Conservation (phyloP, 1,139 yeast genomes). For the Magnusiomyces sp. region DNA sequence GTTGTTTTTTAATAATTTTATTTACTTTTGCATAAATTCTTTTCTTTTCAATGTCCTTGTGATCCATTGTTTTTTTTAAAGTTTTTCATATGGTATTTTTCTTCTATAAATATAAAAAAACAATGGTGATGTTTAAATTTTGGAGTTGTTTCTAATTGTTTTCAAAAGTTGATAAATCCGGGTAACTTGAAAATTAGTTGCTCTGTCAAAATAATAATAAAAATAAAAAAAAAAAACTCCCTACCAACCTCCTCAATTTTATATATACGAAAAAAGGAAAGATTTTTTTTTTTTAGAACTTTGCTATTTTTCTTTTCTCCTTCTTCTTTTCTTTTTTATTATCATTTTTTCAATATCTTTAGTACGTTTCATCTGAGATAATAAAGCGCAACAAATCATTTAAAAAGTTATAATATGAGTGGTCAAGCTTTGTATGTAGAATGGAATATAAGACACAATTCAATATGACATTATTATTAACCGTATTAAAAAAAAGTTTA, state of each 20-base stretch:
- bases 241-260: background rate
- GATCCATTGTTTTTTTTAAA: too few relatives aligned
- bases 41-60: too few relatives aligned
- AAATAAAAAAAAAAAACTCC: background rate
- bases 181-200: background rate
- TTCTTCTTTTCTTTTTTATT: background rate
- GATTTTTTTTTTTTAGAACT: background rate
- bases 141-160: background rate
- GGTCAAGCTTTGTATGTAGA: background rate
- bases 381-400: background rate
- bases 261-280: background rate
- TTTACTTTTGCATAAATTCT: too few relatives aligned
- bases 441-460: background rate
- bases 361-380: too few relatives aligned
- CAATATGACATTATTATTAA: background rate
- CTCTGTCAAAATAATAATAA: background rate
- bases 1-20: background rate
- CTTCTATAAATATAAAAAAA: background rate
- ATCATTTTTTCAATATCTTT: background rate
- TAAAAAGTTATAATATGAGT: background rate
- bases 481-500: slow-evolving; percentile 15
- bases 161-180: background rate
- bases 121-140: background rate
- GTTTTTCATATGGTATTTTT: background rate
- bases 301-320: background rate